phyloP scores from a whole-genome alignment of 2,329 filamentous ascomycete genomes.

The Cordyceps farinosa region DNA sequence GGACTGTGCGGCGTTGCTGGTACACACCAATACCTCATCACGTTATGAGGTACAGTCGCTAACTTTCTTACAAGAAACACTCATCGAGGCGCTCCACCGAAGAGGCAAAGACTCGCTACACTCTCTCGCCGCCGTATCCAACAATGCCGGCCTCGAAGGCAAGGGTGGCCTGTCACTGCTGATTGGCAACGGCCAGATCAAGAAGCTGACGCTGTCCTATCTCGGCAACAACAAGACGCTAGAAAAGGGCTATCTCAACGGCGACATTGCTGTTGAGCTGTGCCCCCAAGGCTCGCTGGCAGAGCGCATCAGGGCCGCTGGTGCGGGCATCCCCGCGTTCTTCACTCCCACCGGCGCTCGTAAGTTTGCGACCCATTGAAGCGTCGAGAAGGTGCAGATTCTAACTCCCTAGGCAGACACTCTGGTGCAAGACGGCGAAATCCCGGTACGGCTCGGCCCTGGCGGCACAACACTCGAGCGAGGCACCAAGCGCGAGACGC shows the following conservation, averaged over 20 bases:
- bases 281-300: conserved; percentile 74
- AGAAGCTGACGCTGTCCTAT: conserved; percentile 70
- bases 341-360: conserved; percentile 72
- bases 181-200: conserved; percentile 65
- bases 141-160: conserved; percentile 71
- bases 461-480: conserved; percentile 60
- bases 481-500: conserved; percentile 64
- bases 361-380: conserved; percentile 33
- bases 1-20: conserved; percentile 75
- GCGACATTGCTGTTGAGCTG: conserved; percentile 71
- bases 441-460: conserved; percentile 59
- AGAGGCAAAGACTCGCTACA: conserved; percentile 59
- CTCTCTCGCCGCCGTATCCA: conserved; percentile 71
- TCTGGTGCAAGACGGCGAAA: conserved; percentile 63
- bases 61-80: conserved; percentile 50
- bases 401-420: conserved; percentile 44
- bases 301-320: conserved; percentile 68
- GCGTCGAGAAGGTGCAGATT: neutral
- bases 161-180: conserved; percentile 66
- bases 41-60: neutral
- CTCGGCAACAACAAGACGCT: conserved; percentile 74
- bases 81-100: conserved; percentile 64
- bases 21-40: conserved; percentile 26
- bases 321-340: conserved; percentile 75
- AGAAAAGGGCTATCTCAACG: conserved; percentile 70